Evolutionary conservation across 106 monocot genomes (phyloP), one percentile per base, ranked within the genome.

Genomic region (Apostasia shenzhenica): DNA sequence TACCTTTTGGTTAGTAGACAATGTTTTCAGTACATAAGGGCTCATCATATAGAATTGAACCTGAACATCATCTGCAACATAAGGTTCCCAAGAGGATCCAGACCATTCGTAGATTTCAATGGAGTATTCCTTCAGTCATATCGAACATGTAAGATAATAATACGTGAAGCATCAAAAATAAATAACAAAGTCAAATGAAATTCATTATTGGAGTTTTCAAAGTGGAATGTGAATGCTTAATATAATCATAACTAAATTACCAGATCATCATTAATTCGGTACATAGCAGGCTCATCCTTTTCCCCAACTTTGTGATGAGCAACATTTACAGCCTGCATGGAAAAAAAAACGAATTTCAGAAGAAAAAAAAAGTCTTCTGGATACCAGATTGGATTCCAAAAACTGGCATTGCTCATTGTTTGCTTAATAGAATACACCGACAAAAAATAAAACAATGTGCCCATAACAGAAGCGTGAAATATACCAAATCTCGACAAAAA

Each of bases 31-130:
- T 3, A 92, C 83, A 67, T 99, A 99, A 63, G 97, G 97, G 67
- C 97, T 99, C 92, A 99, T 99, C 92, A 92, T 99, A 77, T 92
- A 92, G 71, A 99, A 99, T 67, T 93, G 99, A 69, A 93, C 79
- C 72, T 99, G 99, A 59, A 99, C 93, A 78, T 99, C 99, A 90
- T 93, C 76, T 45, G 93, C 85, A 47, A 83, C 59, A 68, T 93
- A 99, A 12, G 99, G 90, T 59, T 84, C 69, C 93, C 99, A 99
- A 57, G 80, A 83, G 53, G 82, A 69, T 75, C 99, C 93, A 84
- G 90, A 85, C 99, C 93, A 88, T 74, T 99, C 99, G 71, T 87
- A 90, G 48, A 99, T 93, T 70, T 99, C 99, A 71, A 93, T 70
- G 52, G 83, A 88, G 57, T 87, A 99, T 80, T 90, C 99, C 99